Conservation (phyloP, 306 rosid genomes). For the Citrullus amarus region DNA sequence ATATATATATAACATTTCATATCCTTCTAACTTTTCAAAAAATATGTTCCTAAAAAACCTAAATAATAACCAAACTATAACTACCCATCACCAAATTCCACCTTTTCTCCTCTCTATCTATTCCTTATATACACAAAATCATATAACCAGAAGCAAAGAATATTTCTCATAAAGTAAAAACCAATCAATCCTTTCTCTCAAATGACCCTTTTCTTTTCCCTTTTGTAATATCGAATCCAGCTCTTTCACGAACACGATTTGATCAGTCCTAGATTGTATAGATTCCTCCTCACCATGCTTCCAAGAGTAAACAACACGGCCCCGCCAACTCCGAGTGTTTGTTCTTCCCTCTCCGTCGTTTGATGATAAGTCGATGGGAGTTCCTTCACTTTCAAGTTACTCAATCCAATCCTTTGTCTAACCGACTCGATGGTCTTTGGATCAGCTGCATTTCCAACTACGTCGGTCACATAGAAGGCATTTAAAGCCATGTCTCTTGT, state of each 20-base stretch:
- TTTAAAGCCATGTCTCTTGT: constrained; percentile 33
- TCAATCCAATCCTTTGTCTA: constrained; percentile 56
- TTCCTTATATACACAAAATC: constrained; percentile 37
- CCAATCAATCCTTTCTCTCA: not conserved
- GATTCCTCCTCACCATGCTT: constrained; percentile 79
- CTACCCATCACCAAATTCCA: constrained; percentile 39
- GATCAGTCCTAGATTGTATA: constrained; percentile 68
- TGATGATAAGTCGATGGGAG: constrained; percentile 28
- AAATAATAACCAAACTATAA: constrained; percentile 16
- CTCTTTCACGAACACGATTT: constrained; percentile 49
- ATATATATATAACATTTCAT: not conserved
- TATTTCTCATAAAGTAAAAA: not conserved
- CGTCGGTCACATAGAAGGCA: constrained; percentile 76
- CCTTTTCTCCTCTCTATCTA: not conserved
- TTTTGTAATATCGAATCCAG: not conserved
- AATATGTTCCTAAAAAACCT: not conserved
- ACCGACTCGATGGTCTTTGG: constrained; percentile 50
- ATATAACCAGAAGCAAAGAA: constrained; percentile 4
- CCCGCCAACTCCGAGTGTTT: constrained; percentile 68
- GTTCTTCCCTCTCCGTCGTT: constrained; percentile 44
- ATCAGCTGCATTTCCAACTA: constrained; percentile 49
- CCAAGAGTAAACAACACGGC: constrained; percentile 74
- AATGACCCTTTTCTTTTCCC: not conserved
- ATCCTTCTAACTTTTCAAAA: not conserved
- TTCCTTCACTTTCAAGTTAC: constrained; percentile 59